These are phyloP conservation scores for Telfairia occidentalis DNA, from an alignment of 331 rosid genomes.

Conservation along the genomic window DNA sequence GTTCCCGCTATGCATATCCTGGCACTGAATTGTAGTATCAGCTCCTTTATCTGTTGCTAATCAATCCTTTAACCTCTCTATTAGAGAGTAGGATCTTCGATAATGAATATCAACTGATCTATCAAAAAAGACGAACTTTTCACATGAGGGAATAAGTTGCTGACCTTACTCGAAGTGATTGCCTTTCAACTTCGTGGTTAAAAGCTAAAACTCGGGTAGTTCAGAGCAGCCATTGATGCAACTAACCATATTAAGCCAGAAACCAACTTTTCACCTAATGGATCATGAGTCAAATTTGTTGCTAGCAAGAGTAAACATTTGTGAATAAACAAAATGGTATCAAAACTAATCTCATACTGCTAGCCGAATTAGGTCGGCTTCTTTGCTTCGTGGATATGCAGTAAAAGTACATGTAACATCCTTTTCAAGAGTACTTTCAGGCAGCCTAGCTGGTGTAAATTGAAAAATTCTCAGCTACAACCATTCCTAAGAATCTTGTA, in stretches of 20 bases:
- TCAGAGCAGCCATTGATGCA: neutral
- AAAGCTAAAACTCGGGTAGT: neutral
- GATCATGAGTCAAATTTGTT: neutral
- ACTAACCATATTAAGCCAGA: neutral
- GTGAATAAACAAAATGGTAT: neutral
- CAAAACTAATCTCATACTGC: neutral
- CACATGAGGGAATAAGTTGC: neutral
- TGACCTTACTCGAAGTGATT: neutral
- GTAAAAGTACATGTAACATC: neutral
- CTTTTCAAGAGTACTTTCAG: conserved; percentile 2
- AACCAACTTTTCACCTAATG: neutral
- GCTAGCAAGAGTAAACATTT: neutral
- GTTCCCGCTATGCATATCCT: no score
- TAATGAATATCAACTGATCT: neutral
- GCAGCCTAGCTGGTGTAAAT: neutral
- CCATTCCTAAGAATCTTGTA: neutral
- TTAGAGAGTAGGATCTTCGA: neutral
- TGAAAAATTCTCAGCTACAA: neutral
- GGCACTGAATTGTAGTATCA: no score
- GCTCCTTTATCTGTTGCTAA: no score
- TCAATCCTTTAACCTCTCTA: no score
- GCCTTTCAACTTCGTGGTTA: neutral
- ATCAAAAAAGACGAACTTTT: neutral
- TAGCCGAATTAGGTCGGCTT: neutral
- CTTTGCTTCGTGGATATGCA: neutral